A percentile compares a stretch with the other conserved stretches of the same genome.
Conservation (phyloP, 2,329 filamentous ascomycete genomes). For the Exophiala calicioides region DNA sequence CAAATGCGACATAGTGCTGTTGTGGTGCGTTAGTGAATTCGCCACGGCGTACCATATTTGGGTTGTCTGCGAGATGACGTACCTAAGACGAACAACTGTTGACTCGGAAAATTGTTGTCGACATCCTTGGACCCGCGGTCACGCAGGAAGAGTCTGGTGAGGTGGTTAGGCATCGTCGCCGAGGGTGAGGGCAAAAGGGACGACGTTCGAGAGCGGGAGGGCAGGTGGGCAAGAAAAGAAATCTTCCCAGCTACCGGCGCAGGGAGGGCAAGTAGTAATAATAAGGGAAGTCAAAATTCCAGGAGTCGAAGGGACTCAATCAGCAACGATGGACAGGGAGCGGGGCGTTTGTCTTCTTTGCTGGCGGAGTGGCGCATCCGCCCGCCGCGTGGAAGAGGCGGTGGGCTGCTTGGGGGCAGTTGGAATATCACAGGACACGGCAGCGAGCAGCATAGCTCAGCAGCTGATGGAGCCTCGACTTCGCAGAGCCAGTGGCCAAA, state of each 20-base stretch:
- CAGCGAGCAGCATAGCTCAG: constrained; percentile 20
- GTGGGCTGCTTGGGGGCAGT: constrained; percentile 23
- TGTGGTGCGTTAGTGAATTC: constrained; percentile 20
- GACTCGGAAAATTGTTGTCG: constrained; percentile 55
- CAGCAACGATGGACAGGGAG: constrained; percentile 18
- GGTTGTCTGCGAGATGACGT: constrained; percentile 35
- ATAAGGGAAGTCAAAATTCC: constrained; percentile 23
- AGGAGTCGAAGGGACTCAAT: constrained; percentile 24
- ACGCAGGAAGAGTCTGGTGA: constrained; percentile 18
- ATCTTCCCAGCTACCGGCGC: constrained; percentile 14
- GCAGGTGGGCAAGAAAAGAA: constrained; percentile 25
- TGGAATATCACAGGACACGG: constrained; percentile 22
- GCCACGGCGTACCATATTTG: constrained; percentile 22
- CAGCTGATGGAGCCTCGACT: constrained; percentile 22
- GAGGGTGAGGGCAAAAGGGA: constrained; percentile 4
- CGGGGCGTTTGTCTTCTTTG: constrained; percentile 17
- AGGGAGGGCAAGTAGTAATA: constrained; percentile 21
- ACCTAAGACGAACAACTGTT: constrained; percentile 56
- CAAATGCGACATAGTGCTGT: constrained; percentile 90
- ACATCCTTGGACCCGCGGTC: constrained; percentile 28
- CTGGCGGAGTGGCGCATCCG: constrained; percentile 27
- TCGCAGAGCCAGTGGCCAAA: constrained; percentile 22
- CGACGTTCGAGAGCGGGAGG: constrained; percentile 16
- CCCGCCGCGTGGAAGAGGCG: constrained; percentile 28
- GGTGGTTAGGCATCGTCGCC: constrained; percentile 23